Evolutionary conservation across 257 asterid species (phyloP).

Genomic region (Phtheirospermum japonicum): DNA sequence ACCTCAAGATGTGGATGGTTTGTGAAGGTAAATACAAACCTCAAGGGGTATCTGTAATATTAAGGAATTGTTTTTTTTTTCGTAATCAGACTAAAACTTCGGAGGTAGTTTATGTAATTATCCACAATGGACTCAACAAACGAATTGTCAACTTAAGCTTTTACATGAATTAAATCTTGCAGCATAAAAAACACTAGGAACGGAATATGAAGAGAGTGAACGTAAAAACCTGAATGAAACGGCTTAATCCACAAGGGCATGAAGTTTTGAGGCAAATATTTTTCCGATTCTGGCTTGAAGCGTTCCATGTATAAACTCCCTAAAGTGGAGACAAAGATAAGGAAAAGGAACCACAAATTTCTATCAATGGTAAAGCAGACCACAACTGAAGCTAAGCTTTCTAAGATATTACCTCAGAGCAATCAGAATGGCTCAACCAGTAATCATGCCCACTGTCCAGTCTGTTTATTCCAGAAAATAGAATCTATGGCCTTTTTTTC

Average conservation of each 20-base stretch:
- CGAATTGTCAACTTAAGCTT: background rate
- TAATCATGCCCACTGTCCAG: slow-evolving; percentile 93
- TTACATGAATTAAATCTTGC: too few species aligned
- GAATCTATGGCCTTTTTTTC: slow-evolving; percentile 66
- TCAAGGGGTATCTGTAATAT: too few species aligned
- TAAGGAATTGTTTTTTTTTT: too few species aligned
- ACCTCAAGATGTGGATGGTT: too few species aligned
- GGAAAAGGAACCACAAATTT: background rate
- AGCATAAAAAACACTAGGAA: background rate
- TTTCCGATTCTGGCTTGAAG: slow-evolving; percentile 60
- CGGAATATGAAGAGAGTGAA: slow-evolving; percentile 7
- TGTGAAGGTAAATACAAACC: too few species aligned
- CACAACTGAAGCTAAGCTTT: background rate
- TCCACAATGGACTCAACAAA: background rate
- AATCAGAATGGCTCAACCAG: slow-evolving; percentile 47
- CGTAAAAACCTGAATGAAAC: slow-evolving; percentile 61
- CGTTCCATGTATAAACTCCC: slow-evolving; percentile 57
- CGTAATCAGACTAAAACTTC: too few species aligned
- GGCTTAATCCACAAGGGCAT: slow-evolving; percentile 72
- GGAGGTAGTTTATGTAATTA: too few species aligned
- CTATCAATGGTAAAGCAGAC: background rate
- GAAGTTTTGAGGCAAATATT: slow-evolving; percentile 70
- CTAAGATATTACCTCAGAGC: slow-evolving; percentile 35
- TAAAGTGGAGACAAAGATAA: slow-evolving; percentile 23
- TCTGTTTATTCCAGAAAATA: slow-evolving; percentile 65